Percentiles rank a stretch among this genome's conserved stretches.
phyloP scores from a whole-genome alignment of 2,329 filamentous ascomycete species.

The Fusarium verrucosum region DNA sequence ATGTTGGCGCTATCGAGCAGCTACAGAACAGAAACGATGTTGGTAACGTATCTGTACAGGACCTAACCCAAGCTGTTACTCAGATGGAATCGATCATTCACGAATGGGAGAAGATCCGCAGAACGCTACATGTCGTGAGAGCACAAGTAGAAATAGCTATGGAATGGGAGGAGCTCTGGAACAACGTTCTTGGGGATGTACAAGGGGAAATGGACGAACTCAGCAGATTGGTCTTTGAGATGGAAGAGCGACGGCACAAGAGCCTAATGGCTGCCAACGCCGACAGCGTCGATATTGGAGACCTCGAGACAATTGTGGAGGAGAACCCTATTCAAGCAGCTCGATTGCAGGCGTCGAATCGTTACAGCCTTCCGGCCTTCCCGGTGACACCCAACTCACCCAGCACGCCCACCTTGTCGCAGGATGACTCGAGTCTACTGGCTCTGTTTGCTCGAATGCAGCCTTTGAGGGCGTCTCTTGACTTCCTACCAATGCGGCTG shows the following conservation, averaged over 20 bases:
- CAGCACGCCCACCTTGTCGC: slow-evolving; percentile 63
- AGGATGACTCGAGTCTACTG: slow-evolving; percentile 88
- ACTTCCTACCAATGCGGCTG: slow-evolving; percentile 94
- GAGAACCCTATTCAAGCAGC: slow-evolving; percentile 72
- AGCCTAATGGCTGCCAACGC: slow-evolving; percentile 72
- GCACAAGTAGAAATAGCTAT: slow-evolving; percentile 94
- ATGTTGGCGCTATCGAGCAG: slow-evolving; percentile 92
- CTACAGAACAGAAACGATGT: slow-evolving; percentile 85
- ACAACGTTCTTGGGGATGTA: slow-evolving; percentile 90
- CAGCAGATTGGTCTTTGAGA: slow-evolving; percentile 87
- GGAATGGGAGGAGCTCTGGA: slow-evolving; percentile 99
- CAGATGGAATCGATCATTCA: slow-evolving; percentile 90
- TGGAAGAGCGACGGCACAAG: slow-evolving; percentile 94
- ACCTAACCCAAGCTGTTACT: slow-evolving; percentile 77
- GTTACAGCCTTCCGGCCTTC: slow-evolving; percentile 74
- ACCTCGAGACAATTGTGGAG: slow-evolving; percentile 92
- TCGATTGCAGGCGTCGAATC: slow-evolving; percentile 66
- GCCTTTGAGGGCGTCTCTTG: slow-evolving; percentile 87
- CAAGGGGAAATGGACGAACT: slow-evolving; percentile 85
- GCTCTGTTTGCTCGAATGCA: slow-evolving; percentile 96
- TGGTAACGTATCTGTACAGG: slow-evolving; percentile 71
- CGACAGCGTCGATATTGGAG: slow-evolving; percentile 80
- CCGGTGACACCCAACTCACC: slow-evolving; percentile 71
- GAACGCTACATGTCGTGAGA: slow-evolving; percentile 80
- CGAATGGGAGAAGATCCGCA: slow-evolving; percentile 86